Evolutionary conservation across 352 stramenopile genomes (phyloP).

Genomic region (Globisporangium paroecandrum): DNA sequence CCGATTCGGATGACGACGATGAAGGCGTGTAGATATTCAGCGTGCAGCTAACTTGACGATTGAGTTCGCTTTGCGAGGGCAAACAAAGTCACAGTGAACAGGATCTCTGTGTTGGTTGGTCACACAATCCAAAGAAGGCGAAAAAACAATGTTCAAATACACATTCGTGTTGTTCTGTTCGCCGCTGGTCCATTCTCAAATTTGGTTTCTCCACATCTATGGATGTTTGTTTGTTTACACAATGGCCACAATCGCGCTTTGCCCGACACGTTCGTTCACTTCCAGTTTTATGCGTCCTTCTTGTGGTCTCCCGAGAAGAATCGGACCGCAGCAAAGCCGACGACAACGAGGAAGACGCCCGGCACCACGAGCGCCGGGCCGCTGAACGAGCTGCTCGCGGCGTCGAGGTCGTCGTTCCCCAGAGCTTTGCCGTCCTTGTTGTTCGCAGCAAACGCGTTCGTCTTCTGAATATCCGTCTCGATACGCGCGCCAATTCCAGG

Average conservation of each 20-base stretch:
- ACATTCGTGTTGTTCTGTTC: background rate
- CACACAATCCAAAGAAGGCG: background rate
- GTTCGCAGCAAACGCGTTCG: conserved; percentile 10
- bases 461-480: conserved; percentile 13
- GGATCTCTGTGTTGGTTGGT: background rate
- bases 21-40: conserved; percentile 17
- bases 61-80: too few species aligned
- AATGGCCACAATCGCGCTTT: too few species aligned
- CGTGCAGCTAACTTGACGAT: background rate
- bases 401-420: background rate
- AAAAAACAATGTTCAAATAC: conserved; percentile 4
- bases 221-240: background rate
- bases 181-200: background rate
- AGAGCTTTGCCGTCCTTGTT: conserved; percentile 4
- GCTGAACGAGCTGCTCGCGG: conserved; percentile 21
- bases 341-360: conserved; percentile 42
- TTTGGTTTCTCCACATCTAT: background rate
- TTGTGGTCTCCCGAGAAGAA: conserved; percentile 66
- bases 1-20: conserved; percentile 40
- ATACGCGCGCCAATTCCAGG: conserved; percentile 60
- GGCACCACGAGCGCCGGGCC: conserved; percentile 44
- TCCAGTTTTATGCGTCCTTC: conserved; percentile 53
- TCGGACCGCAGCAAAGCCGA: conserved; percentile 47
- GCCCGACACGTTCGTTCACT: too few species aligned
- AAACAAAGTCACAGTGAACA: background rate